Evolutionary conservation across 768 basidiomycete species (phyloP).

Genomic region (Xerocomellus chrysenteron): DNA sequence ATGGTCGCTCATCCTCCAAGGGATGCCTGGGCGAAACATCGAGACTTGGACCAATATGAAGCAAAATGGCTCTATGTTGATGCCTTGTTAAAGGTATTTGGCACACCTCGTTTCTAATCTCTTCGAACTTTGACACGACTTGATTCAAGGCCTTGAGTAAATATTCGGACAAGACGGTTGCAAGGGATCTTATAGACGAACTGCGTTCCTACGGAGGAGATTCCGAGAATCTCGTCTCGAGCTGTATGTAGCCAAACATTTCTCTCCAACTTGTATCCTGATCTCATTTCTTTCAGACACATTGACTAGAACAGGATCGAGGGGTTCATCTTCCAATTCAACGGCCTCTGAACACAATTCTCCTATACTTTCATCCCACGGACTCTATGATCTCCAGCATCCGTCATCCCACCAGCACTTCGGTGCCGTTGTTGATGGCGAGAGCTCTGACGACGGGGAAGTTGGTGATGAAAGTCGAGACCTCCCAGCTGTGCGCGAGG

Average conservation of each 20-base stretch:
- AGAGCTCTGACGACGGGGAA: conserved; percentile 46
- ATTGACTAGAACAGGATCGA: conserved; percentile 43
- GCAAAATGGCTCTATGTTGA: conserved; percentile 92
- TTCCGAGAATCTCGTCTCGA: conserved; percentile 60
- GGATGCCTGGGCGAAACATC: conserved; percentile 96
- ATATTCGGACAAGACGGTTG: conserved; percentile 81
- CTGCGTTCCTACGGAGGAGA: conserved; percentile 75
- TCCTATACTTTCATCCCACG: conserved; percentile 20
- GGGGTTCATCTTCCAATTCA: conserved; percentile 61
- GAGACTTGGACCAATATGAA: conserved; percentile 71
- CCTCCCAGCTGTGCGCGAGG: conserved; percentile 40
- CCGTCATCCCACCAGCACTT: conserved; percentile 11
- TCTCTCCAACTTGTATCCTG: neutral
- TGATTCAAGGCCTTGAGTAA: conserved; percentile 63
- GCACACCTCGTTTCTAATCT: neutral
- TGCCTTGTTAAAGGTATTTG: conserved; percentile 71
- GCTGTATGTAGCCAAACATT: conserved; percentile 44
- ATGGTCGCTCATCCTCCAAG: conserved; percentile 37
- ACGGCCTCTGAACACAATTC: conserved; percentile 46
- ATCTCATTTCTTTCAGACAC: conserved; percentile 28
- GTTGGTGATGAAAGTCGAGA: conserved; percentile 49
- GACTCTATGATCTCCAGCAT: conserved; percentile 12
- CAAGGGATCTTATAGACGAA: conserved; percentile 72
- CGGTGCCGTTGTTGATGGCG: conserved; percentile 31
- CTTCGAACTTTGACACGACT: neutral